Conservation (phyloP, 495 filamentous ascomycete genomes). For the Venustampulla echinocandica region DNA sequence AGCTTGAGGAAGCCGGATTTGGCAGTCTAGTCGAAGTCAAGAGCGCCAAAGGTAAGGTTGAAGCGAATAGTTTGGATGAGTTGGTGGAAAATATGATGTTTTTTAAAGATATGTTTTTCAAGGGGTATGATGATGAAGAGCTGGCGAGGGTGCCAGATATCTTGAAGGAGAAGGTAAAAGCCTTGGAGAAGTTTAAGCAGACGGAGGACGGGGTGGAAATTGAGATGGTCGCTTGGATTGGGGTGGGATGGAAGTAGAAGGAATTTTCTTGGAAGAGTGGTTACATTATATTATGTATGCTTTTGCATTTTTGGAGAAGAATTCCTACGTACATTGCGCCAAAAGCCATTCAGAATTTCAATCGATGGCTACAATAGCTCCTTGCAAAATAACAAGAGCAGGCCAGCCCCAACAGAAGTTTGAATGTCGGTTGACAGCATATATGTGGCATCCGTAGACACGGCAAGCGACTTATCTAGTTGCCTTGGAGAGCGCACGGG, state of each 20-base stretch:
- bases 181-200: constrained; percentile 10
- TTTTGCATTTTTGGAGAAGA: too few species aligned
- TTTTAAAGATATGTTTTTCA: constrained; percentile 18
- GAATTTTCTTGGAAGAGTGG: too few species aligned
- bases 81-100: constrained; percentile 17
- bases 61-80: constrained; percentile 12
- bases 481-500: too few species aligned
- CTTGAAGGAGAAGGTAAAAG: constrained; percentile 8
- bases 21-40: constrained; percentile 4
- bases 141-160: constrained; percentile 2
- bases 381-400: too few species aligned
- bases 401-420: too few species aligned
- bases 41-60: background rate
- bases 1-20: constrained; percentile 15
- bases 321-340: too few species aligned
- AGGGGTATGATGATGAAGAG: constrained; percentile 17
- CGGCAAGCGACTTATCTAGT: too few species aligned
- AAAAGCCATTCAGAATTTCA: too few species aligned
- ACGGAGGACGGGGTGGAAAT: constrained; percentile 3
- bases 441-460: too few species aligned
- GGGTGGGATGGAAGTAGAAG: constrained; percentile 7
- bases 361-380: too few species aligned
- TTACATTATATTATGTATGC: too few species aligned
- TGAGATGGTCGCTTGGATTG: constrained; percentile 19
- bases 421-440: too few species aligned